A percentile compares a stretch with the other conserved stretches of the same genome.
phyloP scores from a whole-genome alignment of 441 rosid species.

The Arabidopsis hybrid region DNA sequence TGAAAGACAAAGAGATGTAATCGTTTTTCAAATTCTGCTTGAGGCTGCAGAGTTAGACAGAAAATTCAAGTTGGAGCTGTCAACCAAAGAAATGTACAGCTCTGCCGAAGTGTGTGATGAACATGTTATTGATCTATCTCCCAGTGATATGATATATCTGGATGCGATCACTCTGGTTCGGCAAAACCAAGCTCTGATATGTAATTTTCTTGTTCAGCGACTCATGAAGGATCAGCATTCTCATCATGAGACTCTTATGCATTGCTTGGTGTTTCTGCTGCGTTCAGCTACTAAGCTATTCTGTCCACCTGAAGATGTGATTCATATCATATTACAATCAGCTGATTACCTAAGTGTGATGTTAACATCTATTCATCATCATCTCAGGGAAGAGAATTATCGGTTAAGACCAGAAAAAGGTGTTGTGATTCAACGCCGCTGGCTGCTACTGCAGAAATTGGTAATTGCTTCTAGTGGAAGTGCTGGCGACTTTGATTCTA shows the following conservation, averaged over 20 bases:
- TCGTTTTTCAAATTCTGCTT: conserved; percentile 74
- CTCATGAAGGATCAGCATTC: conserved; percentile 72
- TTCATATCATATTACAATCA: conserved; percentile 67
- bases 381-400: conserved; percentile 58
- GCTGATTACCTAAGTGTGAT: conserved; percentile 66
- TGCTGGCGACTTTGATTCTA: conserved; percentile 58
- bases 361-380: conserved; percentile 60
- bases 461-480: conserved; percentile 76
- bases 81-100: conserved; percentile 47
- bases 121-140: conserved; percentile 58
- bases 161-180: conserved; percentile 88
- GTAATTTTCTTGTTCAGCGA: conserved; percentile 65
- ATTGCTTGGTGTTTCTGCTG: conserved; percentile 75
- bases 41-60: conserved; percentile 82
- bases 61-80: conserved; percentile 52
- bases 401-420: conserved; percentile 57
- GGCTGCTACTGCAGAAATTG: conserved; percentile 78
- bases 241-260: conserved; percentile 81
- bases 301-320: conserved; percentile 69
- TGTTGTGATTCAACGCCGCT: conserved; percentile 62
- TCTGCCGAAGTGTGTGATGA: conserved; percentile 56
- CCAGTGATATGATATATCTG: conserved; percentile 57
- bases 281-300: conserved; percentile 71
- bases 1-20: conserved; percentile 78
- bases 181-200: conserved; percentile 76